Base-by-base conservation (phyloP, 2,329 filamentous ascomycete genomes). In the Fusarium musae region DNA sequence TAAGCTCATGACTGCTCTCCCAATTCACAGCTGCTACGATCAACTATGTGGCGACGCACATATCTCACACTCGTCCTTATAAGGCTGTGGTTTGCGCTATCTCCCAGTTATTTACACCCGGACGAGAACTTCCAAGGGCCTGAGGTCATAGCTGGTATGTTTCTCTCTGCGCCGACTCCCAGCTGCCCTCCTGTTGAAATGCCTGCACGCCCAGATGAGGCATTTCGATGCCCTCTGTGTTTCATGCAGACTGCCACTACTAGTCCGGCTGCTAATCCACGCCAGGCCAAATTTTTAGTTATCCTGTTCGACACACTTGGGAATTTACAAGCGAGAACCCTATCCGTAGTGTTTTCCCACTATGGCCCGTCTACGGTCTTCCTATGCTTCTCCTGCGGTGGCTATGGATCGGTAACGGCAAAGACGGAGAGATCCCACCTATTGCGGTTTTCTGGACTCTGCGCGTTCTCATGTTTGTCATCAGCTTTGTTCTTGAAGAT, bases 101-200 rank as follows among this genome's bases (percentile, higher is more conserved):
- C 93, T 72, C 93, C 96, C 66, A 98, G 96, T 87, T 99, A 99
- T 83, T 90, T 99, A 52, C 96, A 99, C 82, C 96, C 96, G 9
- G 96, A 99, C 85, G 96, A 99, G 87, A 96, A 98, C 86, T 99
- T 99, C 79, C 96, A 99, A 85, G 96, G 96, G 40, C 96, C 96
- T 21, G 96, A 99, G 86, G 92, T 98, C 74, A 96, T 98, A 79
- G 95, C 96, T 79, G 96, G 96, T 98, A 90, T 76, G 91, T 66
- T 64, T 49, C 37, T 44, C 50, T 40, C 19, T 43, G 28, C 60
- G 30, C 47, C 50, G 32, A 44, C 46, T 49, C 42, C 42, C 47
- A 47, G 32, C 21, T 44, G 46, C 30, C 59, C 46, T 59, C 46
- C 42, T 50, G 47, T 44, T 28, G 30, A 34, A 23, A 50, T 49